A percentile compares a stretch with the other conserved stretches of the same genome.
These are phyloP conservation scores for Xylariaceae sp. DNA, from an alignment of 2,329 filamentous ascomycete genomes.

Conservation along the genomic window DNA sequence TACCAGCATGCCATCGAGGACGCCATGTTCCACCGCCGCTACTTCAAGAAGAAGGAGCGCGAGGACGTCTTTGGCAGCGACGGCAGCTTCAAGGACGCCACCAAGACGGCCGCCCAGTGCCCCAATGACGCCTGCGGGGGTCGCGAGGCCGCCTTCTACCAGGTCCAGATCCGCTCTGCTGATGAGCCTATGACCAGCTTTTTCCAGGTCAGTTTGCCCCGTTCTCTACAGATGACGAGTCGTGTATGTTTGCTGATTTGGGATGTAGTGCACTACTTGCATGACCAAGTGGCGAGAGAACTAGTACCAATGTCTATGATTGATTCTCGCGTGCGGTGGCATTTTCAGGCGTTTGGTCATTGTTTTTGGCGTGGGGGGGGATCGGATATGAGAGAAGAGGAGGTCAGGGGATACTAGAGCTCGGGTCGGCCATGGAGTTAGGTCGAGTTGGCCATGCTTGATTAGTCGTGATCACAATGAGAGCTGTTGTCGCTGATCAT, in stretches of 20 bases:
- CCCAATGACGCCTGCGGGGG: constrained; percentile 77
- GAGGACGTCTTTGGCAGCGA: constrained; percentile 89
- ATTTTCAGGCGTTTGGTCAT: constrained; percentile 13
- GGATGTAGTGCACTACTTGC: constrained; percentile 62
- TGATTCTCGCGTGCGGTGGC: background rate
- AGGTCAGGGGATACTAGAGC: background rate
- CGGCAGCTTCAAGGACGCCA: constrained; percentile 86
- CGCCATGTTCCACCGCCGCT: constrained; percentile 77
- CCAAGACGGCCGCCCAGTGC: constrained; percentile 81
- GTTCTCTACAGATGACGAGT: background rate
- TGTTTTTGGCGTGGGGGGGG: too few species aligned
- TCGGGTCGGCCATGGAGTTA: background rate
- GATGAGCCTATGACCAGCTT: constrained; percentile 99
- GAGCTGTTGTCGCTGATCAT: too few species aligned
- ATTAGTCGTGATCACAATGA: too few species aligned
- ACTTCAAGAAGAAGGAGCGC: constrained; percentile 81
- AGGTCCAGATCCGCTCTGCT: constrained; percentile 95
- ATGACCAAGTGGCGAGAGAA: constrained; percentile 66
- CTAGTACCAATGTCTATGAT: constrained; percentile 31
- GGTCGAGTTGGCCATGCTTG: too few species aligned
- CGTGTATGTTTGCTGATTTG: constrained; percentile 17
- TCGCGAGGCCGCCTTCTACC: constrained; percentile 86
- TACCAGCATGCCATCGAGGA: constrained; percentile 83
- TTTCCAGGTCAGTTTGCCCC: constrained; percentile 63
- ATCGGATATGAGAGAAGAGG: constrained; percentile 1